These are phyloP conservation scores for Akanthomyces muscarius DNA, from an alignment of 2,329 filamentous ascomycete genomes.

Conservation along the genomic window DNA sequence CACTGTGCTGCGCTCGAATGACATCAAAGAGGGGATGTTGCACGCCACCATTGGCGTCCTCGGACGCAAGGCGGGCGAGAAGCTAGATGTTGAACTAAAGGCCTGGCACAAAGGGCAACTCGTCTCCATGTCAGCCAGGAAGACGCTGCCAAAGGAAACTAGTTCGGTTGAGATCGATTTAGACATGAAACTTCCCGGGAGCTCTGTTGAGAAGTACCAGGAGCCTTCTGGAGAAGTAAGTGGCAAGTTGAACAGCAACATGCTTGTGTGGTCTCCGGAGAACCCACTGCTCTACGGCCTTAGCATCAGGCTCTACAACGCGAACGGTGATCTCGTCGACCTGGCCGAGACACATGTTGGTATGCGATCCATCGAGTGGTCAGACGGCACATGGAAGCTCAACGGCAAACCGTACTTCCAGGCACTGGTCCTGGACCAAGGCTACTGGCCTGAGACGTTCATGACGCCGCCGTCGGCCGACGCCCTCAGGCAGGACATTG, in stretches of 20 bases:
- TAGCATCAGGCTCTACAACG: conserved; percentile 47
- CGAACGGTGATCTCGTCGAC: conserved; percentile 42
- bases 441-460: conserved; percentile 59
- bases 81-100: conserved; percentile 50
- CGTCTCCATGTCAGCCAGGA: conserved; percentile 41
- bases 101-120: conserved; percentile 45
- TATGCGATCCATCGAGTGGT: conserved; percentile 59
- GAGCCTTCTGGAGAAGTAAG: too few species aligned
- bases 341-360: conserved; percentile 57
- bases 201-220: conserved; percentile 31
- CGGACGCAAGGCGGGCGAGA: conserved; percentile 44
- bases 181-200: conserved; percentile 43
- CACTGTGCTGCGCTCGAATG: conserved; percentile 52
- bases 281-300: conserved; percentile 55
- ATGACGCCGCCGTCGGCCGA: conserved; percentile 52
- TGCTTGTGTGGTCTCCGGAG: conserved; percentile 62
- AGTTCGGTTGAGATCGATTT: conserved; percentile 45
- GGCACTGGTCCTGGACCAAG: conserved; percentile 56
- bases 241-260: conserved; percentile 41
- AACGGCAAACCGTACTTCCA: conserved; percentile 59
- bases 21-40: conserved; percentile 49
- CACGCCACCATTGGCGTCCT: conserved; percentile 47
- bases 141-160: conserved; percentile 45
- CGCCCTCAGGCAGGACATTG: conserved; percentile 48
- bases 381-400: conserved; percentile 55